These are phyloP conservation scores for Neopestalotiopsis clavispora DNA, from an alignment of 2,329 filamentous ascomycete genomes.

Conservation along the genomic window DNA sequence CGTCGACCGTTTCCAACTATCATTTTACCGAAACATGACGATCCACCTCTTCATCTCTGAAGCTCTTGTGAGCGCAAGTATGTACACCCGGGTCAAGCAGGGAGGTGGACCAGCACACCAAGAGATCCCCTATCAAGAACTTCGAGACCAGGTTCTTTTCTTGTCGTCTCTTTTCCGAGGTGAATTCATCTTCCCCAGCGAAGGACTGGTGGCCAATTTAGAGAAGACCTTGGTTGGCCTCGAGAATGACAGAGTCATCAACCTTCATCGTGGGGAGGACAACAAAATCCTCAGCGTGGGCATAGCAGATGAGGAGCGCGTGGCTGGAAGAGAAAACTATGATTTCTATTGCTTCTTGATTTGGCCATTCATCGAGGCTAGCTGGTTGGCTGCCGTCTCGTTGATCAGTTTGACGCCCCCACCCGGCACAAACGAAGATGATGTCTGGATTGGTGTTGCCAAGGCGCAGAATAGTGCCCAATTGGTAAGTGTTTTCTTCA, in stretches of 20 bases:
- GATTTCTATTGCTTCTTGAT: slow-evolving; percentile 99
- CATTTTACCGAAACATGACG: slow-evolving; percentile 99
- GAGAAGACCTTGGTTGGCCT: slow-evolving; percentile 79
- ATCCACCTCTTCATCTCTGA: slow-evolving; percentile 98
- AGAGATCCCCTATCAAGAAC: slow-evolving; percentile 74
- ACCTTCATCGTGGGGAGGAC: slow-evolving; percentile 61
- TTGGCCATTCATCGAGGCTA: slow-evolving; percentile 96
- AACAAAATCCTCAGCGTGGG: slow-evolving; percentile 70
- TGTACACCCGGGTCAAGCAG: slow-evolving; percentile 90
- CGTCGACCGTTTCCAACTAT: slow-evolving; percentile 94
- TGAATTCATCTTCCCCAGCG: slow-evolving; percentile 95
- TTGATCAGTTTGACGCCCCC: slow-evolving; percentile 87
- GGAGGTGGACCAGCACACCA: slow-evolving; percentile 86
- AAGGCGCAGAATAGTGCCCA: slow-evolving; percentile 84
- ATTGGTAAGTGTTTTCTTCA: slow-evolving; percentile 56
- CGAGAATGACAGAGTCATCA: slow-evolving; percentile 79
- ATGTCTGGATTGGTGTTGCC: slow-evolving; percentile 78
- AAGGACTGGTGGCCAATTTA: slow-evolving; percentile 80
- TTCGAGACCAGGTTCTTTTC: slow-evolving; percentile 83
- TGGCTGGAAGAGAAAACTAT: slow-evolving; percentile 86
- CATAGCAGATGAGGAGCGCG: slow-evolving; percentile 76
- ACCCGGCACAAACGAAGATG: slow-evolving; percentile 52
- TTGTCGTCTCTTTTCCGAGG: slow-evolving; percentile 92
- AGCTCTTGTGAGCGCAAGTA: slow-evolving; percentile 83
- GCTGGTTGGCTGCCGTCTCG: slow-evolving; percentile 88